phyloP scores from a whole-genome alignment of 225 moss, liverwort and hornwort species.

The Antitrichia curtipendula region DNA sequence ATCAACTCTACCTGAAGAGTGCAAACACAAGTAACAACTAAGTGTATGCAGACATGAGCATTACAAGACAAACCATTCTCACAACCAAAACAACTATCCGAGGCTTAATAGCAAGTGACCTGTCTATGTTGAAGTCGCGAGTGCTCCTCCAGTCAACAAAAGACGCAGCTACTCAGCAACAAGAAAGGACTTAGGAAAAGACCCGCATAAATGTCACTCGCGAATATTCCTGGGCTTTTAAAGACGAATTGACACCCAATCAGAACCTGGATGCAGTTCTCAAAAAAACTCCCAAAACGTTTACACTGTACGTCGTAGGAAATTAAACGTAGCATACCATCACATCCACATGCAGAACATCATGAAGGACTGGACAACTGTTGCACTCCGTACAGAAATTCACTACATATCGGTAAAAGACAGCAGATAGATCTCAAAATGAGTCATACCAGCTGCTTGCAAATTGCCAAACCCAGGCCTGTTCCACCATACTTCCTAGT shows the following conservation, averaged over 20 bases:
- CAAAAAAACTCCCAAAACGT: background rate
- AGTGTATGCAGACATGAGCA: background rate
- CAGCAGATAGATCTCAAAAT: background rate
- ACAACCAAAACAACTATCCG: background rate
- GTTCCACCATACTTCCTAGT: constrained; percentile 53
- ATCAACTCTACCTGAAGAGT: constrained; percentile 35
- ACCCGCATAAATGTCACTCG: background rate
- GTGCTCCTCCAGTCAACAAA: background rate
- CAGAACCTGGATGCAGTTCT: background rate
- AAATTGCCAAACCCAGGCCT: constrained; percentile 48
- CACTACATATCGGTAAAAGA: background rate
- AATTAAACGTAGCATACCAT: background rate
- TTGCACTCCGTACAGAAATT: background rate
- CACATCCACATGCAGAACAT: background rate
- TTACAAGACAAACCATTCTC: background rate
- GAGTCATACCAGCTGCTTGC: constrained; percentile 47
- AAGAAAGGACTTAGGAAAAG: background rate
- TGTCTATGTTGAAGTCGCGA: background rate
- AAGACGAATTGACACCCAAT: background rate
- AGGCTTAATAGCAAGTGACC: constrained; percentile 4
- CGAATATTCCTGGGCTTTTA: background rate
- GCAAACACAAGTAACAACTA: background rate
- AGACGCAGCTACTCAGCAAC: constrained; percentile 7
- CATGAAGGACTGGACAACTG: background rate
- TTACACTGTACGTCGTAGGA: background rate